Conservation (phyloP, 2,329 filamentous ascomycete genomes). For the Microsporum canis region DNA sequence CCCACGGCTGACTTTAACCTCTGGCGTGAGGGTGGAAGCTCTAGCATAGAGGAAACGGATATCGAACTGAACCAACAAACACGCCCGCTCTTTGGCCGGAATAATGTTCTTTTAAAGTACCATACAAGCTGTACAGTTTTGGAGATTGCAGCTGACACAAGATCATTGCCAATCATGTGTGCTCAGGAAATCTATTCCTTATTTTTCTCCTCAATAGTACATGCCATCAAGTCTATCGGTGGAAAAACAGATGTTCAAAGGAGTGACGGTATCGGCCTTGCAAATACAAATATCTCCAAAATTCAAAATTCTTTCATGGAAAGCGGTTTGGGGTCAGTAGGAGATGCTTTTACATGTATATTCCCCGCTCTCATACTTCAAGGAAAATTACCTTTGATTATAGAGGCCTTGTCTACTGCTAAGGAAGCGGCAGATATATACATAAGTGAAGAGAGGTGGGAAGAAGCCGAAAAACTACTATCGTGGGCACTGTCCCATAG, state of each 20-base stretch:
- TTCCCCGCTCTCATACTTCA: conserved; percentile 17
- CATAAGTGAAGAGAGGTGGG: background rate
- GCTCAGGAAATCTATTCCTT: conserved; percentile 26
- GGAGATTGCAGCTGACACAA: conserved; percentile 18
- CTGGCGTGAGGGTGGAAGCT: background rate
- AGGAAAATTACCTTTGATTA: background rate
- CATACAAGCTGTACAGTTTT: conserved; percentile 4
- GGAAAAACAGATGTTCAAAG: conserved; percentile 8
- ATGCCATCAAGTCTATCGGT: conserved; percentile 19
- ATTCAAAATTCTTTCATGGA: conserved; percentile 22
- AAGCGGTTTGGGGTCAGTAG: conserved; percentile 18
- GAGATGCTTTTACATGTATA: conserved; percentile 26
- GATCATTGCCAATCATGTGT: conserved; percentile 20
- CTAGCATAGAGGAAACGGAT: background rate
- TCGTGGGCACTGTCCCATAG: background rate
- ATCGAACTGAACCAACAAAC: background rate
- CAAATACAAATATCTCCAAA: conserved; percentile 5
- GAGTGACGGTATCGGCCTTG: background rate
- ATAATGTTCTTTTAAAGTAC: background rate
- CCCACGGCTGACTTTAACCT: background rate
- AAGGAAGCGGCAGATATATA: background rate
- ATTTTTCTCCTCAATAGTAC: conserved; percentile 13
- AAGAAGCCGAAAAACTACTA: background rate
- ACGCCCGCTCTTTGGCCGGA: background rate
- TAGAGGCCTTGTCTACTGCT: background rate